These are phyloP conservation scores for Durio zibethinus DNA, from an alignment of 345 rosid genomes.

Conservation along the genomic window DNA sequence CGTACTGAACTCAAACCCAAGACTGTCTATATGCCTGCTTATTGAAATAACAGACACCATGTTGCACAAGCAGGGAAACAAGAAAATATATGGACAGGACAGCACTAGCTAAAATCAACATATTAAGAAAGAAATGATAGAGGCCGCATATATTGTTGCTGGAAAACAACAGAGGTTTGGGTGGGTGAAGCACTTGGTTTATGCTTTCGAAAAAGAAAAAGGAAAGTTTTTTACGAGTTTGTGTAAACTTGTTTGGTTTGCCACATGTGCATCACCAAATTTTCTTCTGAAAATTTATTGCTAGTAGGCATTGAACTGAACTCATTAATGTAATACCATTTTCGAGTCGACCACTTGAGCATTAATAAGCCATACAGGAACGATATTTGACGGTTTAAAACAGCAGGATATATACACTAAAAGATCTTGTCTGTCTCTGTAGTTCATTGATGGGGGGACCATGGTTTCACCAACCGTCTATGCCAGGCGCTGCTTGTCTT, in stretches of 20 bases:
- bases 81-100: too few relatives aligned
- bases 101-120: too few relatives aligned
- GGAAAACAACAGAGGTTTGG: too few relatives aligned
- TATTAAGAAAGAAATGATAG: too few relatives aligned
- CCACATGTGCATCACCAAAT: not conserved
- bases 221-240: not conserved
- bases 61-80: too few relatives aligned
- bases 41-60: too few relatives aligned
- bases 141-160: not conserved
- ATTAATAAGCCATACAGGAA: not conserved
- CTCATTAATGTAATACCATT: not conserved
- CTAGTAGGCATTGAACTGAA: not conserved
- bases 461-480: slow-evolving; percentile 86
- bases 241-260: too few relatives aligned
- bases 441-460: slow-evolving; percentile 89
- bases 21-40: too few relatives aligned
- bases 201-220: not conserved
- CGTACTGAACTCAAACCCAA: too few relatives aligned
- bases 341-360: not conserved
- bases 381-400: too few relatives aligned
- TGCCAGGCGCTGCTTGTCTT: slow-evolving; percentile 79
- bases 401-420: not conserved
- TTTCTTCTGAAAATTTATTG: not conserved
- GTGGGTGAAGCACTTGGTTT: too few relatives aligned
- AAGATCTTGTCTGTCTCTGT: not conserved